These are phyloP conservation scores for Solioccasus polychromus DNA, from an alignment of 768 basidiomycete species.

Conservation along the genomic window DNA sequence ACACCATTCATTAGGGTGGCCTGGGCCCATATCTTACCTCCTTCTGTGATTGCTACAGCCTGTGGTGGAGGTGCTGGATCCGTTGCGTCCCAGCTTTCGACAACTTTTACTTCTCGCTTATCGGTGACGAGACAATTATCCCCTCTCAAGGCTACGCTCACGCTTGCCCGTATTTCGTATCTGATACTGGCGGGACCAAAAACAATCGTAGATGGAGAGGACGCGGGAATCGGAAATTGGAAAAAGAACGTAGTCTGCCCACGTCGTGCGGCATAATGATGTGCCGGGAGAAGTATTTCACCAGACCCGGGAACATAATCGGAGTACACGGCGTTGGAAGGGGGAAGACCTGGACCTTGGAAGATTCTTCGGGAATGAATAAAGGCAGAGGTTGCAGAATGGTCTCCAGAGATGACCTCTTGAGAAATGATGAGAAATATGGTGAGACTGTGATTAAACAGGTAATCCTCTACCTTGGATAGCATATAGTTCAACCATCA, in stretches of 20 bases:
- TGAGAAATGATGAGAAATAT: constrained; percentile 6
- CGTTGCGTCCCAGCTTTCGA: constrained; percentile 47
- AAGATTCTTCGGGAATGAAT: constrained; percentile 68
- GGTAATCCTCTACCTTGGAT: constrained; percentile 51
- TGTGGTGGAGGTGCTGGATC: constrained; percentile 44
- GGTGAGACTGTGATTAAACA: background rate
- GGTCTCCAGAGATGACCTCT: constrained; percentile 78
- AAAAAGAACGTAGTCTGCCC: constrained; percentile 80
- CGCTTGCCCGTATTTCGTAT: constrained; percentile 73
- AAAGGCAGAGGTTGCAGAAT: constrained; percentile 78
- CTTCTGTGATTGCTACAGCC: constrained; percentile 67
- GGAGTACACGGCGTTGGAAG: constrained; percentile 77
- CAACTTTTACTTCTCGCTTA: constrained; percentile 58
- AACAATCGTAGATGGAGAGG: constrained; percentile 66
- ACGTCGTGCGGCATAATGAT: constrained; percentile 71
- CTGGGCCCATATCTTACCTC: constrained; percentile 77
- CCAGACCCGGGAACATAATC: constrained; percentile 48
- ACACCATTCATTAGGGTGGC: constrained; percentile 62
- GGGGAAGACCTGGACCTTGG: constrained; percentile 78
- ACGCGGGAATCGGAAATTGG: constrained; percentile 64
- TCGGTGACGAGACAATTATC: constrained; percentile 67
- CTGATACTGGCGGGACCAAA: constrained; percentile 68
- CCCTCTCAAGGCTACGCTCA: constrained; percentile 72
- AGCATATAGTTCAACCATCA: constrained; percentile 76
- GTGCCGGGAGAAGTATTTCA: constrained; percentile 56